Base-by-base conservation (phyloP, 2,329 filamentous ascomycete genomes). In the Monosporascus sp. region DNA sequence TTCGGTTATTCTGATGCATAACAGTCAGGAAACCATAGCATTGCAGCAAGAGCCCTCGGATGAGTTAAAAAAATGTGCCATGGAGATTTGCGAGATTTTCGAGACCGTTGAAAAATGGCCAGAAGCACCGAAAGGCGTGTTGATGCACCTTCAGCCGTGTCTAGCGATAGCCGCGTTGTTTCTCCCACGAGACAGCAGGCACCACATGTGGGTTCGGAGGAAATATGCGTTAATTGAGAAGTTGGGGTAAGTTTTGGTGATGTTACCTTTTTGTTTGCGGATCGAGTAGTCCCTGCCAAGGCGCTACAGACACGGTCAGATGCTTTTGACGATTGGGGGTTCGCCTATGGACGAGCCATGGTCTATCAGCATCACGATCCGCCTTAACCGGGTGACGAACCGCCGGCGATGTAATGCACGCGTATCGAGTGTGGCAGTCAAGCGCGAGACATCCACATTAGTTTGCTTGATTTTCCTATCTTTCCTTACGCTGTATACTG, bases 171-270 rank as follows among this genome's bases (percentile, higher is more conserved):
- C 88, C 2, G 80, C 83, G 11, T 74, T 96, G 49, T 94, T 94
- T 64, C 71, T 97, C n/a, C 90, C 88, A 0, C 84, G 83, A 57
- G 88, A 96, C 55, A 65, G 75, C 25, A 83, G 77, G 58, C 84
- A 95, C 65, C 81, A 83, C 9, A 84, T 84, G 76, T 97, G 92
- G 92, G 79, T 86, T 58, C 83, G 90, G 55, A 80, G 81, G 60
- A 93, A 89, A 68, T 85, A 96, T 68, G 90, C 90, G 18, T 73
- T 82, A 50, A 77, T 96, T 46, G 93, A 97, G 70, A 79, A 80
- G 55, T 75, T 85, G 65, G 92, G 92, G 90, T 95, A 75, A 74
- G 85, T 75, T 47, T 37, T 41, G 37, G 14, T 48, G 54, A 49
- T 47, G 45, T 48, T 45, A 46, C 39, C 50, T 37, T 6, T 1